Evolutionary conservation across 1,139 yeast species (phyloP).

Genomic region (Oligophagozyma castellii): DNA sequence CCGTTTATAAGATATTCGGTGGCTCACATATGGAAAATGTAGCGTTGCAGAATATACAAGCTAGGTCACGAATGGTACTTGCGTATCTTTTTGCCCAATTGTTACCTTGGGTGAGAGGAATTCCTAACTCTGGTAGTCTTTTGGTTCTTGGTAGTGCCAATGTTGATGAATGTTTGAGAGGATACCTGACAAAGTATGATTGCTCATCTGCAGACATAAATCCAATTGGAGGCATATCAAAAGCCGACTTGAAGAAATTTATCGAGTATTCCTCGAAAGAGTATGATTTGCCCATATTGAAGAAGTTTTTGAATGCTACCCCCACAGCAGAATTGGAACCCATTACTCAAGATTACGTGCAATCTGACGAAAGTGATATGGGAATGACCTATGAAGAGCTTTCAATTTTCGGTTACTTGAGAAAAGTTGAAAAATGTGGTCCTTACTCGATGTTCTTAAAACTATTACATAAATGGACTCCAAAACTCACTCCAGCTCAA

Average conservation of each 20-base stretch:
- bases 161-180: slow-evolving; percentile 94
- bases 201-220: slow-evolving; percentile 94
- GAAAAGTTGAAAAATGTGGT: slow-evolving; percentile 91
- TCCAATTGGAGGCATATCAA: slow-evolving; percentile 95
- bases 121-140: slow-evolving; percentile 46
- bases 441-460: slow-evolving; percentile 90
- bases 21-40: slow-evolving; percentile 84
- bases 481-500: slow-evolving; percentile 63
- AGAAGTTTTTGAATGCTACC: slow-evolving; percentile 71
- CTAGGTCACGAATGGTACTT: slow-evolving; percentile 86
- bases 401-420: slow-evolving; percentile 76
- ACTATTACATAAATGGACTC: slow-evolving; percentile 85
- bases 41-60: slow-evolving; percentile 92
- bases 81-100: slow-evolving; percentile 88
- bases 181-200: slow-evolving; percentile 91
- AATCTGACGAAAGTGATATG: slow-evolving; percentile 95
- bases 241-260: slow-evolving; percentile 77
- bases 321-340: slow-evolving; percentile 99
- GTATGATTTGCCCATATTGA: slow-evolving; percentile 64
- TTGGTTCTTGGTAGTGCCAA: slow-evolving; percentile 91
- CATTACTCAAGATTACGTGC: slow-evolving; percentile 79
- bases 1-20: slow-evolving; percentile 83
- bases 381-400: slow-evolving; percentile 95
- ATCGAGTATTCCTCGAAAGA: slow-evolving; percentile 62
- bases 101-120: slow-evolving; percentile 83